These are phyloP conservation scores for Irpex rosettiformis DNA, from an alignment of 1,284 basidiomycete genomes.

Conservation along the genomic window DNA sequence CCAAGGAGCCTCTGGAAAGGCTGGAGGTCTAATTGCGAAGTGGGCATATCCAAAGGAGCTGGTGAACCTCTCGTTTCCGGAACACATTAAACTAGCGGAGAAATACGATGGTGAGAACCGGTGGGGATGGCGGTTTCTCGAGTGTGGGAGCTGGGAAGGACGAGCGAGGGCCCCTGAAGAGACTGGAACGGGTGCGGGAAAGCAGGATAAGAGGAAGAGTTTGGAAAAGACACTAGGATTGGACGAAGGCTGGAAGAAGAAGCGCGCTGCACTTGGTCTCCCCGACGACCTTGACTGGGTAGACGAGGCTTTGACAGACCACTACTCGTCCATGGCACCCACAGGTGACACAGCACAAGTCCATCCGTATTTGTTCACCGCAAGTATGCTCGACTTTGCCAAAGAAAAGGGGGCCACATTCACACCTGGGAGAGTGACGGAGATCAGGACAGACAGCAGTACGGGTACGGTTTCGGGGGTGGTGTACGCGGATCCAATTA, in stretches of 20 bases:
- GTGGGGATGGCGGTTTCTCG: conserved; percentile 81
- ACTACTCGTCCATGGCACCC: conserved; percentile 60
- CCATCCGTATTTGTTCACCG: conserved; percentile 78
- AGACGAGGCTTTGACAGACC: conserved; percentile 51
- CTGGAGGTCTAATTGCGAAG: conserved; percentile 87
- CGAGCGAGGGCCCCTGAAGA: conserved; percentile 36
- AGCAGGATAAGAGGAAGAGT: conserved; percentile 38
- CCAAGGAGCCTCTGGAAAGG: conserved; percentile 84
- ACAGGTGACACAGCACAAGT: conserved; percentile 72
- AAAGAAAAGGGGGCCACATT: conserved; percentile 48
- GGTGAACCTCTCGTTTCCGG: conserved; percentile 72
- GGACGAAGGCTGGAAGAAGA: conserved; percentile 24
- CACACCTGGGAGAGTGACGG: conserved; percentile 40
- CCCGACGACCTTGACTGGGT: conserved; percentile 67
- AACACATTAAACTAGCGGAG: conserved; percentile 78
- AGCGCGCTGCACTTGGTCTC: conserved; percentile 36
- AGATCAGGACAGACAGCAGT: conserved; percentile 32
- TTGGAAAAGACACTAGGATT: conserved; percentile 56
- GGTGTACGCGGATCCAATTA: conserved; percentile 40
- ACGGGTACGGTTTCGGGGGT: conserved; percentile 49
- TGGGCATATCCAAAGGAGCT: conserved; percentile 80
- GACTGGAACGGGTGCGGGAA: conserved; percentile 26
- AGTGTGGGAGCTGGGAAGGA: conserved; percentile 67
- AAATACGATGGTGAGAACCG: conserved; percentile 67
- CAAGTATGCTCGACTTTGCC: conserved; percentile 70